Conservation (phyloP, 345 rosid genomes). For the Boechera divaricarpa region DNA sequence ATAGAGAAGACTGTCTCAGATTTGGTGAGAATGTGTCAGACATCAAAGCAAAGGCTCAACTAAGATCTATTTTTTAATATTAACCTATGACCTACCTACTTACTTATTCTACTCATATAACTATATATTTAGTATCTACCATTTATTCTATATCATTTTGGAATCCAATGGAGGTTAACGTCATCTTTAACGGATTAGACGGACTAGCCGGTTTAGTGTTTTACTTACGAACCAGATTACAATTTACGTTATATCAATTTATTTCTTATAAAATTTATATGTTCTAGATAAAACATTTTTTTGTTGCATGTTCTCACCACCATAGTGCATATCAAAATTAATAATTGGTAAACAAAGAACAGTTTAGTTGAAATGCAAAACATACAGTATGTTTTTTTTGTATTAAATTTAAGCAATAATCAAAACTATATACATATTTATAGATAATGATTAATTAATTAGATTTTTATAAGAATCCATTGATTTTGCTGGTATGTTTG, state of each 20-base stretch:
- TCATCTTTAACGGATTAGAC: neutral
- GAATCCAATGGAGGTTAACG: conserved; percentile 25
- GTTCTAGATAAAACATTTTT: neutral
- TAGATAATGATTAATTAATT: neutral
- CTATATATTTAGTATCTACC: neutral
- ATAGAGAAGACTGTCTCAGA: conserved; percentile 41
- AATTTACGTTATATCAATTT: neutral
- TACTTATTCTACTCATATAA: conserved; percentile 7
- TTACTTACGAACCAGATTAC: neutral
- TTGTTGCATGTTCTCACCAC: neutral
- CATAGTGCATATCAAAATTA: neutral
- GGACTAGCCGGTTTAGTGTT: neutral
- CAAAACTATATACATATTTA: neutral
- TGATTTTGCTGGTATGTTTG: too few species aligned
- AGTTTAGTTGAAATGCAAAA: neutral
- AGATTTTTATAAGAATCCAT: too few species aligned
- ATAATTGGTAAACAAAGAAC: neutral
- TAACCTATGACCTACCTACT: neutral
- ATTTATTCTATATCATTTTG: conserved; percentile 2
- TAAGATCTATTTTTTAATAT: conserved; percentile 11
- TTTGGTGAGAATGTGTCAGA: conserved; percentile 45
- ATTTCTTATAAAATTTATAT: neutral
- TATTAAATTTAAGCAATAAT: too few species aligned
- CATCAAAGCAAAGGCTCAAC: conserved; percentile 37
- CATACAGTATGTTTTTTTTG: too few species aligned